A percentile compares a stretch with the other conserved stretches of the same genome.
phyloP scores from a whole-genome alignment of 306 rosid genomes.

The Lagenaria siceraria region DNA sequence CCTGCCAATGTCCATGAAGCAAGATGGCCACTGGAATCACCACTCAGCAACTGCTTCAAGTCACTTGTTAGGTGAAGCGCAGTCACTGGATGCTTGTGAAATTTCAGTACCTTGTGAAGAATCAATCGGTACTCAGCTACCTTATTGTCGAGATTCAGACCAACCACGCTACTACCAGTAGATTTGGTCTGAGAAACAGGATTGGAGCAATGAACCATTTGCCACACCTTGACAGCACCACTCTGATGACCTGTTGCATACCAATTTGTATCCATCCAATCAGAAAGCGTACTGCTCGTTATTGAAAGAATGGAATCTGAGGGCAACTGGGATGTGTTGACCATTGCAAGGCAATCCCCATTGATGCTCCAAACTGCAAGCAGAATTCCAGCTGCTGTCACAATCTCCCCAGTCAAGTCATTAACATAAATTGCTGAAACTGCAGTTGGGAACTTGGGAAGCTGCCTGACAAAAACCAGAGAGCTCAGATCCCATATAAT shows the following conservation, averaged over 20 bases:
- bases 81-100: conserved; percentile 83
- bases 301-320: conserved; percentile 90
- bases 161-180: conserved; percentile 30
- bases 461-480: conserved; percentile 84
- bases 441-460: conserved; percentile 81
- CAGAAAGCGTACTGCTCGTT: conserved; percentile 71
- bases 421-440: conserved; percentile 80
- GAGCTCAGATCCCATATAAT: conserved; percentile 98
- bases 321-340: conserved; percentile 88
- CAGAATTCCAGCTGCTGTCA: conserved; percentile 90
- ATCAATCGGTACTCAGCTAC: conserved; percentile 67
- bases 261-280: conserved; percentile 96
- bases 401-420: conserved; percentile 92
- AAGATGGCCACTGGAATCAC: conserved; percentile 82
- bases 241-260: conserved; percentile 99
- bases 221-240: conserved; percentile 98
- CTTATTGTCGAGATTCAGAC: conserved; percentile 35
- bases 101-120: conserved; percentile 71
- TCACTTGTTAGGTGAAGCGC: conserved; percentile 72
- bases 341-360: conserved; percentile 93
- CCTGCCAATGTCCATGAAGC: conserved; percentile 83
- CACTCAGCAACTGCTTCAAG: conserved; percentile 81
- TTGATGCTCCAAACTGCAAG: conserved; percentile 92
- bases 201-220: conserved; percentile 69
- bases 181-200: conserved; percentile 46